Evolutionary conservation across 495 filamentous ascomycete genomes (phyloP).

Genomic region (Trichoderma parareesei): DNA sequence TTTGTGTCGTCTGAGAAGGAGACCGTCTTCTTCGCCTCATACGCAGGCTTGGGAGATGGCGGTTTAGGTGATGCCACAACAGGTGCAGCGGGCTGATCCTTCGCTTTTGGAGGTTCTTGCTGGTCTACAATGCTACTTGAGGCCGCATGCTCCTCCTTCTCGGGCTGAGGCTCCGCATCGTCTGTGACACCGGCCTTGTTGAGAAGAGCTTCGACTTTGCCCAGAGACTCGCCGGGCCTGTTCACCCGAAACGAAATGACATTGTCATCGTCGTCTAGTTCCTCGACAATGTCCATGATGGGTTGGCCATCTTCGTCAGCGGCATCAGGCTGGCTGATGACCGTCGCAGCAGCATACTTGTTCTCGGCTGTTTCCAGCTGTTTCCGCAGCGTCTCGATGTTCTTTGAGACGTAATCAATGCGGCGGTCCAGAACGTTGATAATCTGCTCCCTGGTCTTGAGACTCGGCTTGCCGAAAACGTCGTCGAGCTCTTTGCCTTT

Average conservation of each 20-base stretch:
- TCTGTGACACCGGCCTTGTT: constrained; percentile 58
- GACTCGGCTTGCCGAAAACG: constrained; percentile 50
- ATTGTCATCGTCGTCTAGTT: constrained; percentile 87
- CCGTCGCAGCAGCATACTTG: constrained; percentile 46
- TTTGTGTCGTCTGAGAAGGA: constrained; percentile 52
- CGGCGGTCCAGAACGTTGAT: constrained; percentile 63
- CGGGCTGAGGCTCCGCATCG: constrained; percentile 27
- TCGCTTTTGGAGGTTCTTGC: constrained; percentile 15
- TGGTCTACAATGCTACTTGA: constrained; percentile 8
- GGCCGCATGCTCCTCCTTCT: neutral
- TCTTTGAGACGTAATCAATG: constrained; percentile 81
- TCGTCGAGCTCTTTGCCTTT: constrained; percentile 52
- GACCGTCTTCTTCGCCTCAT: constrained; percentile 28
- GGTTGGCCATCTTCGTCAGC: constrained; percentile 60
- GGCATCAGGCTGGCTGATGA: constrained; percentile 38
- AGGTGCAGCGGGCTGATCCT: constrained; percentile 10
- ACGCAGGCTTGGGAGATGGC: constrained; percentile 6
- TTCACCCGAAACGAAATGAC: constrained; percentile 58
- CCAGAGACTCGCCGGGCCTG: constrained; percentile 50
- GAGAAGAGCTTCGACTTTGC: constrained; percentile 57
- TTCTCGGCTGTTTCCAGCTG: constrained; percentile 60
- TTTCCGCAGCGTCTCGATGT: constrained; percentile 61
- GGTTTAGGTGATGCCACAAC: neutral
- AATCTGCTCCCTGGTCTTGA: constrained; percentile 48
- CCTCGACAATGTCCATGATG: constrained; percentile 80